A percentile compares a stretch with the other conserved stretches of the same genome.
Evolutionary conservation across 2,329 filamentous ascomycete genomes (phyloP).

Genomic region (Cladophialophora bantiana): DNA sequence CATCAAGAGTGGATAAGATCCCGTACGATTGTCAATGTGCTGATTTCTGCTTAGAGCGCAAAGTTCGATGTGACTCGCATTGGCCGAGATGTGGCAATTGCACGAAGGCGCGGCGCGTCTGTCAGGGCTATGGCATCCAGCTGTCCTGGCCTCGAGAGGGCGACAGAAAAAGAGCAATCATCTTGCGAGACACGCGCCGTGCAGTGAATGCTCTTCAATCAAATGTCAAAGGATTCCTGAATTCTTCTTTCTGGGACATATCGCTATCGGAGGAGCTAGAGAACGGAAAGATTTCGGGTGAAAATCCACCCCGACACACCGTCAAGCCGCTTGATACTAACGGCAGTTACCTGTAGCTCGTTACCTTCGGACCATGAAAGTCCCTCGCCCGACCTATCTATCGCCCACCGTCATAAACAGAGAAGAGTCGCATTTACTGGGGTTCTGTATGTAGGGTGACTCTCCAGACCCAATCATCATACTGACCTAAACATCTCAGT

Average conservation of each 20-base stretch:
- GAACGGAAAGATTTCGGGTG: background rate
- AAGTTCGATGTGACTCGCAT: conserved; percentile 35
- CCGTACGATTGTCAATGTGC: background rate
- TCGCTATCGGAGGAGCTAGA: background rate
- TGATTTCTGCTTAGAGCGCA: conserved; percentile 27
- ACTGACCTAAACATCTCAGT: background rate
- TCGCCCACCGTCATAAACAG: conserved; percentile 24
- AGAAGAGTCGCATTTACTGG: conserved; percentile 30
- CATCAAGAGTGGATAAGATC: background rate
- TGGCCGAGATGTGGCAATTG: conserved; percentile 35
- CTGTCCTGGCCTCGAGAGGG: conserved; percentile 36
- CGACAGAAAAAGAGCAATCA: conserved; percentile 32
- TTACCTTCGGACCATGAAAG: conserved; percentile 30
- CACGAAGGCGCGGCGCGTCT: conserved; percentile 33
- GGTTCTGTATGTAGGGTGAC: conserved; percentile 29
- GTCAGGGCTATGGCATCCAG: conserved; percentile 36
- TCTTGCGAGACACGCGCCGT: conserved; percentile 20
- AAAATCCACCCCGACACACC: background rate
- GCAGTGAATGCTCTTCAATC: background rate
- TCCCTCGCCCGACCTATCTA: conserved; percentile 29
- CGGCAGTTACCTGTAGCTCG: conserved; percentile 24
- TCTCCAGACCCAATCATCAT: conserved; percentile 12
- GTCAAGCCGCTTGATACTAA: conserved; percentile 10
- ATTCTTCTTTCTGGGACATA: background rate
- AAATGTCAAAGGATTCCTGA: background rate